phyloP scores from a whole-genome alignment of 345 rosid species.

The Abelmoschus esculentus region DNA sequence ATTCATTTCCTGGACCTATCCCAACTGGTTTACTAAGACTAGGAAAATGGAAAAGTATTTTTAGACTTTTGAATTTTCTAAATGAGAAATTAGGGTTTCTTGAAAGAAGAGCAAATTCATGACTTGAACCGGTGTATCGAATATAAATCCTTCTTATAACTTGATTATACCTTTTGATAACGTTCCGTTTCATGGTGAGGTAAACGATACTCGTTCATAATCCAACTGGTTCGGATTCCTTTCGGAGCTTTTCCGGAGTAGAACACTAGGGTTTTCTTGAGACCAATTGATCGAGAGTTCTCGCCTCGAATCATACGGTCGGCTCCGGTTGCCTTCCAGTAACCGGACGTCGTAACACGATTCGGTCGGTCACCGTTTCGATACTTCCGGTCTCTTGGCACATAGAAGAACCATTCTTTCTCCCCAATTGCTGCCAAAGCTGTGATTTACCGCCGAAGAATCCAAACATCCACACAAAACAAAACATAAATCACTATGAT shows the following conservation, averaged over 20 bases:
- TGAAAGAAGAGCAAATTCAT: not conserved
- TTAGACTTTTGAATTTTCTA: not conserved
- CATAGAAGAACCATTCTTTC: slow-evolving; percentile 99
- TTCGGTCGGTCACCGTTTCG: slow-evolving; percentile 96
- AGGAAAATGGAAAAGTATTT: no score
- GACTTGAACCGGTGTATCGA: not conserved
- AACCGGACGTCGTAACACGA: slow-evolving; percentile 91
- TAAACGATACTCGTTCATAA: slow-evolving; percentile 98
- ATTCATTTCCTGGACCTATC: no score
- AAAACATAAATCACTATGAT: not conserved
- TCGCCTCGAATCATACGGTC: slow-evolving; percentile 76
- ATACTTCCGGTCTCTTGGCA: slow-evolving; percentile 90
- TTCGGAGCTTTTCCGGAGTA: slow-evolving; percentile 99
- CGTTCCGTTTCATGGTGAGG: slow-evolving; percentile 93
- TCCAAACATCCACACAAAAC: not conserved
- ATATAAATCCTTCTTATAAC: no score
- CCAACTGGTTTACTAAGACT: no score
- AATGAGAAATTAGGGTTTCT: slow-evolving; percentile 8
- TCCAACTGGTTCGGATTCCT: slow-evolving; percentile 96
- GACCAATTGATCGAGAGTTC: slow-evolving; percentile 69
- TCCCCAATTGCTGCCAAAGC: slow-evolving; percentile 98
- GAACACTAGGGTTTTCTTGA: slow-evolving; percentile 99
- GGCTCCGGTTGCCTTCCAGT: slow-evolving; percentile 99
- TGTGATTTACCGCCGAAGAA: slow-evolving; percentile 14
- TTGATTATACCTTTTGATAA: slow-evolving; percentile 69